Evolutionary conservation across 2,329 filamentous ascomycete genomes (phyloP).

Genomic region (Epichloe amarillans): DNA sequence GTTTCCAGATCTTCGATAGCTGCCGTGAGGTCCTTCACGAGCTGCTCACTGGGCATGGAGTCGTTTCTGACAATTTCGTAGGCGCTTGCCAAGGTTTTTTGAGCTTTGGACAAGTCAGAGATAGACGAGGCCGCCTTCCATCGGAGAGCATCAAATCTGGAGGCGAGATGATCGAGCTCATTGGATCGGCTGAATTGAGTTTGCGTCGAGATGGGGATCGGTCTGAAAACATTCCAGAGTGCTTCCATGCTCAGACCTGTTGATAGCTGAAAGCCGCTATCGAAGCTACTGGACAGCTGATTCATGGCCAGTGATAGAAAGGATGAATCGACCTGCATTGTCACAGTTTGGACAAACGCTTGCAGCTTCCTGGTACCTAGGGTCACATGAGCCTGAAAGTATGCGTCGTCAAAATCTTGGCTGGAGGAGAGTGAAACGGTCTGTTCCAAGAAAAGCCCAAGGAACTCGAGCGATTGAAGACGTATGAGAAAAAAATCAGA

Average conservation of each 20-base stretch:
- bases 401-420: slow-evolving; percentile 43
- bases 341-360: slow-evolving; percentile 14
- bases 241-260: slow-evolving; percentile 70
- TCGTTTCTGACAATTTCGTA: slow-evolving; percentile 38
- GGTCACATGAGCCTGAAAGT: slow-evolving; percentile 48
- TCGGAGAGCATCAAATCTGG: slow-evolving; percentile 45
- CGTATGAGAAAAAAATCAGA: slow-evolving; percentile 2
- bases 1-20: slow-evolving; percentile 41
- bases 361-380: slow-evolving; percentile 33
- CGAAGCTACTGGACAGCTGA: slow-evolving; percentile 44
- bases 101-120: slow-evolving; percentile 37
- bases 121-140: slow-evolving; percentile 44
- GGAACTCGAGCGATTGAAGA: slow-evolving; percentile 17
- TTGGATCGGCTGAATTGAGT: slow-evolving; percentile 31
- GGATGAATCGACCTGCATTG: slow-evolving; percentile 16
- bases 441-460: slow-evolving; percentile 42
- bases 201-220: slow-evolving; percentile 38
- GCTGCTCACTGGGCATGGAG: slow-evolving; percentile 26
- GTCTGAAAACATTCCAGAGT: slow-evolving; percentile 63
- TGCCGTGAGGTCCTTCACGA: slow-evolving; percentile 34
- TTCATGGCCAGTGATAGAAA: slow-evolving; percentile 28
- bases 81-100: slow-evolving; percentile 39
- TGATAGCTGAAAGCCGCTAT: slow-evolving; percentile 54
- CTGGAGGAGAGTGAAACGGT: slow-evolving; percentile 35
- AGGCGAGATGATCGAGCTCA: slow-evolving; percentile 41